These are phyloP conservation scores for Aspergillus terreus DNA, from an alignment of 2,329 filamentous ascomycete species.

Conservation along the genomic window DNA sequence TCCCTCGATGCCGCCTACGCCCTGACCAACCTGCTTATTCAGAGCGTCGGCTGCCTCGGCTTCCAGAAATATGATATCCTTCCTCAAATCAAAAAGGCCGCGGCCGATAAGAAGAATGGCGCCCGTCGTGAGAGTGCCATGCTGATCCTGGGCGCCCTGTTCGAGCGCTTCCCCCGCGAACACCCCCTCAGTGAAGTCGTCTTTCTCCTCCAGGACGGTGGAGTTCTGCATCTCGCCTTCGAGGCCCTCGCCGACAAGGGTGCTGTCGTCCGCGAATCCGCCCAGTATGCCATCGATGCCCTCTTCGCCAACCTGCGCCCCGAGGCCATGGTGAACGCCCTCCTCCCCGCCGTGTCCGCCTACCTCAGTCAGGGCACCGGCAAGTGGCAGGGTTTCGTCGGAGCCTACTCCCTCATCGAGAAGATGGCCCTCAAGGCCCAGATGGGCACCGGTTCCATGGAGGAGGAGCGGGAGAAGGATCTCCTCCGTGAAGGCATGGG, in stretches of 20 bases:
- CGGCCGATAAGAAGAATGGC: conserved; percentile 89
- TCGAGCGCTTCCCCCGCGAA: conserved; percentile 79
- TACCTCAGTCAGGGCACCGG: conserved; percentile 82
- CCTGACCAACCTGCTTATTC: conserved; percentile 60
- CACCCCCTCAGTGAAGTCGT: conserved; percentile 76
- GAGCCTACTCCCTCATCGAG: conserved; percentile 77
- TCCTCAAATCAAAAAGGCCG: conserved; percentile 68
- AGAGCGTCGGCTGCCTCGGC: conserved; percentile 62
- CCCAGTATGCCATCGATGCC: conserved; percentile 89
- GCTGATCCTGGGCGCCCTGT: conserved; percentile 88
- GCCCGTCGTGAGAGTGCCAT: conserved; percentile 84
- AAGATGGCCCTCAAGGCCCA: conserved; percentile 94
- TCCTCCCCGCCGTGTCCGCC: conserved; percentile 69
- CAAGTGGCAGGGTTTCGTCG: conserved; percentile 96
- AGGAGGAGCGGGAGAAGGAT: conserved; percentile 84
- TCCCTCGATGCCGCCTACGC: conserved; percentile 67
- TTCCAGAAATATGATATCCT: conserved; percentile 60
- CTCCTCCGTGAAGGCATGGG: conserved; percentile 88
- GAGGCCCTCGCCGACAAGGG: conserved; percentile 90
- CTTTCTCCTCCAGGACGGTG: conserved; percentile 77
- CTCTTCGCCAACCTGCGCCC: conserved; percentile 74
- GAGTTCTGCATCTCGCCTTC: conserved; percentile 67
- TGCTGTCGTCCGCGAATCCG: conserved; percentile 80
- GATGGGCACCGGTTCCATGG: conserved; percentile 76
- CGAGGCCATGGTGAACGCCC: conserved; percentile 77